phyloP scores from a whole-genome alignment of 768 basidiomycete species.

The Leccinum truebloodii region DNA sequence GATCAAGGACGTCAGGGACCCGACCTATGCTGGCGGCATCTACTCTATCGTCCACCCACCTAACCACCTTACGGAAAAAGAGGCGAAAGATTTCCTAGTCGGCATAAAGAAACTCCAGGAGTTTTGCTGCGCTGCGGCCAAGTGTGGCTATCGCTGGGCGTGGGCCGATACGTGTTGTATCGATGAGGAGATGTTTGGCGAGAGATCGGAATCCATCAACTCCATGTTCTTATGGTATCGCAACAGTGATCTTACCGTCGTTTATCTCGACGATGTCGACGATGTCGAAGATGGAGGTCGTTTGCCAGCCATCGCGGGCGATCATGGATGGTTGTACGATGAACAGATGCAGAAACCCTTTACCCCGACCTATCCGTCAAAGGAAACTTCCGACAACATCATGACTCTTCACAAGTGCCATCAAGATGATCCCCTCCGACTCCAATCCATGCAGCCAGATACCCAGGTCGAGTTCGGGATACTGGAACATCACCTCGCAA shows the following conservation, averaged over 20 bases:
- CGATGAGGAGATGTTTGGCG: conserved; percentile 24
- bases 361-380: background rate
- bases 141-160: conserved; percentile 33
- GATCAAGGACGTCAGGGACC: conserved; percentile 19
- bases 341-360: conserved; percentile 20
- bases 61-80: background rate
- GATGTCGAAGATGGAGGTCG: conserved; percentile 21
- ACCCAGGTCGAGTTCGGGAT: conserved; percentile 22
- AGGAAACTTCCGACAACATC: background rate
- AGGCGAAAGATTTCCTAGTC: background rate
- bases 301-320: background rate
- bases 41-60: conserved; percentile 15
- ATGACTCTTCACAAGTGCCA: conserved; percentile 15
- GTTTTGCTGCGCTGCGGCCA: conserved; percentile 30
- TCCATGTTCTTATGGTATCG: conserved; percentile 33
- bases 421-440: background rate
- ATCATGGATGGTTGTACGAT: conserved; percentile 19
- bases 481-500: conserved; percentile 12
- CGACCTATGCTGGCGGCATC: conserved; percentile 10
- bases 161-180: conserved; percentile 34
- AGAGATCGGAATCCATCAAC: conserved; percentile 31
- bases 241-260: conserved; percentile 28
- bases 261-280: conserved; percentile 30
- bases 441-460: conserved; percentile 18
- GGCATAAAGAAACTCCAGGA: conserved; percentile 30